A percentile compares a stretch with the other conserved stretches of the same genome.
Evolutionary conservation across 2,329 filamentous ascomycete species (phyloP).

Genomic region (Epichloe baconii): DNA sequence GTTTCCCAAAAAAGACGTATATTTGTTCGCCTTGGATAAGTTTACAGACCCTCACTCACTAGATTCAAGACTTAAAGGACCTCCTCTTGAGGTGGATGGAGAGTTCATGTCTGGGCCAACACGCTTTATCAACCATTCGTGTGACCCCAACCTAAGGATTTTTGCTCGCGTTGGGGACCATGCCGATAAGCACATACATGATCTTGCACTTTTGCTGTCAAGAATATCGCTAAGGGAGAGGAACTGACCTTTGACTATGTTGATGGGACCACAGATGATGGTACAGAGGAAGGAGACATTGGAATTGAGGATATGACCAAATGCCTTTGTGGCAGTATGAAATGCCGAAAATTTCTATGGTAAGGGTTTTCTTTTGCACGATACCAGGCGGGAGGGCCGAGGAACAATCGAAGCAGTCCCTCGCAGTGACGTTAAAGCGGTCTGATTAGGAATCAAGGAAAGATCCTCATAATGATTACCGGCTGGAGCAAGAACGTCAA

Average conservation of each 20-base stretch:
- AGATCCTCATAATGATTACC: too few species aligned
- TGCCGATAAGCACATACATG: constrained; percentile 60
- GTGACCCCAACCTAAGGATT: constrained; percentile 65
- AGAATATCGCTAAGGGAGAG: constrained; percentile 48
- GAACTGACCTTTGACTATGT: constrained; percentile 75
- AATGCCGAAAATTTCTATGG: constrained; percentile 61
- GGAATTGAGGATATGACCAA: constrained; percentile 38
- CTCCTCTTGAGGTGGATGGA: constrained; percentile 52
- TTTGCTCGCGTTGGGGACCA: constrained; percentile 71
- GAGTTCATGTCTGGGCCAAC: constrained; percentile 68
- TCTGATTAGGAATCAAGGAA: too few species aligned
- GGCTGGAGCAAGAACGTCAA: too few species aligned
- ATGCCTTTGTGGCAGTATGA: constrained; percentile 50
- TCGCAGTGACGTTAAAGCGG: too few species aligned
- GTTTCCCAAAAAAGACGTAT: constrained; percentile 56
- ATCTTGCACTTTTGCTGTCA: constrained; percentile 60
- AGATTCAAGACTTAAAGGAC: constrained; percentile 41
- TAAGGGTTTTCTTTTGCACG: constrained; percentile 13
- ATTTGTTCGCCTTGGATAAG: constrained; percentile 73
- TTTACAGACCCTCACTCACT: constrained; percentile 47
- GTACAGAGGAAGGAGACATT: constrained; percentile 28
- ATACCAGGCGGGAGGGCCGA: too few species aligned
- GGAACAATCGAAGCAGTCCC: too few species aligned
- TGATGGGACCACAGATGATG: constrained; percentile 43
- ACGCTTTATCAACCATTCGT: constrained; percentile 74